These are phyloP conservation scores for Roridomyces roridus DNA, from an alignment of 768 basidiomycete species.

Conservation along the genomic window DNA sequence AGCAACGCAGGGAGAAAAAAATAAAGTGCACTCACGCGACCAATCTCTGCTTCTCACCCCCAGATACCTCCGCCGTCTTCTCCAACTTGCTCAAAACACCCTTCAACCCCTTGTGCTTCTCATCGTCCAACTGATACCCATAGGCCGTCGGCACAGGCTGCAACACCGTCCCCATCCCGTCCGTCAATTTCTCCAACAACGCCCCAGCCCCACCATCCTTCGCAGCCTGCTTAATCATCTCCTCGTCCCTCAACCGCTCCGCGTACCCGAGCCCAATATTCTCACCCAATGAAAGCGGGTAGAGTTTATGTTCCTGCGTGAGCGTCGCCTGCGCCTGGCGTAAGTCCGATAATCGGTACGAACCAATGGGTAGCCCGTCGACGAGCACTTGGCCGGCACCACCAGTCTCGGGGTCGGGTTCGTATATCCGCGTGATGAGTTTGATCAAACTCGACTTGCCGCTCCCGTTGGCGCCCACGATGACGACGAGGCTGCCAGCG, in stretches of 20 bases:
- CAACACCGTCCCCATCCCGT: slow-evolving; percentile 12
- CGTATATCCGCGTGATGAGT: slow-evolving; percentile 40
- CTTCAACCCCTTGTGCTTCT: slow-evolving; percentile 17
- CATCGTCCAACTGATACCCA: slow-evolving; percentile 18
- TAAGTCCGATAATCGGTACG: slow-evolving; percentile 36
- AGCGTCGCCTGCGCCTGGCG: slow-evolving; percentile 41
- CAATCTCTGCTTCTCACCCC: slow-evolving; percentile 24
- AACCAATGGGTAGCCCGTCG: slow-evolving; percentile 39
- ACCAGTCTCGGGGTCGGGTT: slow-evolving; percentile 23
- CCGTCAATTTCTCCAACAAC: slow-evolving; percentile 18
- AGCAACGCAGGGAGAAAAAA: not conserved
- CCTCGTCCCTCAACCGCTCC: slow-evolving; percentile 8
- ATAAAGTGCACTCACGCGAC: slow-evolving; percentile 27
- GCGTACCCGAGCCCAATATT: slow-evolving; percentile 44
- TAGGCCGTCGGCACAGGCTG: slow-evolving; percentile 6
- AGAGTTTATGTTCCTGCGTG: slow-evolving; percentile 42
- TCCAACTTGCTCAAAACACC: slow-evolving; percentile 7
- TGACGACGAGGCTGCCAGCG: slow-evolving; percentile 37
- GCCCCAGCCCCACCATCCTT: slow-evolving; percentile 18
- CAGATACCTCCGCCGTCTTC: slow-evolving; percentile 14
- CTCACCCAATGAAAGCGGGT: slow-evolving; percentile 42
- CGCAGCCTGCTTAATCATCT: slow-evolving; percentile 17
- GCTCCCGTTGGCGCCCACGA: slow-evolving; percentile 45
- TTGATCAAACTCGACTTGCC: slow-evolving; percentile 43
- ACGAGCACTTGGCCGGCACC: slow-evolving; percentile 41